Base-by-base conservation (phyloP, 345 rosid species). In the Cochlearia excelsa region DNA sequence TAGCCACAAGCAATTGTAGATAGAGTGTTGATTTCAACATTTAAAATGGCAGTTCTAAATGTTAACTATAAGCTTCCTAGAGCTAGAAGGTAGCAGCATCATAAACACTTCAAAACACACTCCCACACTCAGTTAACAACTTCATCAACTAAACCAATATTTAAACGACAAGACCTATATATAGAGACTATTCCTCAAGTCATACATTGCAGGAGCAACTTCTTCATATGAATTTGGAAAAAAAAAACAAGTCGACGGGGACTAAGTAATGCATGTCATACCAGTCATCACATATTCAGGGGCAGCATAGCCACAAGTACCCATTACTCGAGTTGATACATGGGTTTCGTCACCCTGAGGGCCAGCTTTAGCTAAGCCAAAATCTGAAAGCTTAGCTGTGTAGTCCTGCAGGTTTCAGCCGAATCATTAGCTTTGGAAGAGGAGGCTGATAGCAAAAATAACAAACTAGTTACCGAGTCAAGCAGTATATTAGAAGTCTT, bases 281-380 rank as follows among this genome's bases (percentile, higher is more conserved):
- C 98, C 96, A 28, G 98, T 92, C 96, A 88, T 92, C 33, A 88
- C 95, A 57, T 93, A 93, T 72, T 86, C 97, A 6, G 95, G 96
- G 43, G 98, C 96, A 68, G 96, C 96, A 81, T 92, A 92, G 66
- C 98, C 95, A 73, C 88, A 88, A 34, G 95, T 88, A 42, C 99
- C 99, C 99, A 93, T 93, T 8, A 89, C 95, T 59, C 97, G 80
- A 74, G 99, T 89, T 48, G 94, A 93, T 40, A 89, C 95, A 59
- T 89, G 99, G 51, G 97, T 86, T 82, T 89, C 91, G 49, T 93
- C 99, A 34, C 97, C 99, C 64, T 83, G 97, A 35, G 99, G 99
- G 6, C 99, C 97, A 75, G 91, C 97, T 81, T 93, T 93, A 53
- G 99, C 95, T 62, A 93, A 94, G 53, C 99, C 99, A 59, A 92